phyloP scores from a whole-genome alignment of 192 early-diverging fungal species.

The Coemansia sp. region DNA sequence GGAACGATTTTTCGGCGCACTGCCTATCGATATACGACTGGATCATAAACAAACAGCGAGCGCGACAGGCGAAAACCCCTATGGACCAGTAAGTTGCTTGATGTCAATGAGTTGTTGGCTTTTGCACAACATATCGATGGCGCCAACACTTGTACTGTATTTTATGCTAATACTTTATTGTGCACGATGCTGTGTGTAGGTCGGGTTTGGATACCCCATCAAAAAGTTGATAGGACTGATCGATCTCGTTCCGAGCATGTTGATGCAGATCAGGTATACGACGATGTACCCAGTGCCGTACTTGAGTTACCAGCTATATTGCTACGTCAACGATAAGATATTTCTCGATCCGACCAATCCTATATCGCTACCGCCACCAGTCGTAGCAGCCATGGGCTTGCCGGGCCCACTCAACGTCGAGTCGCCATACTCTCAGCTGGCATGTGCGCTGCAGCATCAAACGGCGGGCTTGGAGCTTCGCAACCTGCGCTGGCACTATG shows the following conservation, averaged over 20 bases:
- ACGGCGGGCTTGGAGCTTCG: conserved; percentile 64
- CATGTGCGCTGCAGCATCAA: conserved; percentile 70
- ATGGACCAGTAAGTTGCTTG: not conserved
- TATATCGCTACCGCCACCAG: conserved; percentile 33
- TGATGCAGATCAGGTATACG: conserved; percentile 50
- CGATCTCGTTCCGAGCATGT: conserved; percentile 36
- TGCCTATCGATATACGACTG: conserved; percentile 31
- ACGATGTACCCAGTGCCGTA: conserved; percentile 38
- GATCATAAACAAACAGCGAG: not conserved
- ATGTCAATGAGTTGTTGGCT: not conserved
- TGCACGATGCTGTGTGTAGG: not conserved
- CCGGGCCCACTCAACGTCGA: conserved; percentile 47
- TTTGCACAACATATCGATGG: not conserved
- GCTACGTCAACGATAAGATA: conserved; percentile 29
- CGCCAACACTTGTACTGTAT: not conserved
- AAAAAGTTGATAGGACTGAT: conserved; percentile 18
- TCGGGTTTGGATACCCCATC: conserved; percentile 7
- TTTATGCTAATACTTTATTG: not conserved
- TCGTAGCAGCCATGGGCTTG: conserved; percentile 3
- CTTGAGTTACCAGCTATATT: conserved; percentile 29
- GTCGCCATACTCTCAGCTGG: conserved; percentile 57
- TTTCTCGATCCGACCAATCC: conserved; percentile 29
- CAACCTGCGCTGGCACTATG: conserved; percentile 86
- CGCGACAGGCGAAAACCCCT: not conserved
- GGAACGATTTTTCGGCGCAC: conserved; percentile 24